A percentile compares a stretch with the other conserved stretches of the same genome.
These are phyloP conservation scores for Coemansia sp. DNA, from an alignment of 192 early-diverging fungal species.

Conservation along the genomic window DNA sequence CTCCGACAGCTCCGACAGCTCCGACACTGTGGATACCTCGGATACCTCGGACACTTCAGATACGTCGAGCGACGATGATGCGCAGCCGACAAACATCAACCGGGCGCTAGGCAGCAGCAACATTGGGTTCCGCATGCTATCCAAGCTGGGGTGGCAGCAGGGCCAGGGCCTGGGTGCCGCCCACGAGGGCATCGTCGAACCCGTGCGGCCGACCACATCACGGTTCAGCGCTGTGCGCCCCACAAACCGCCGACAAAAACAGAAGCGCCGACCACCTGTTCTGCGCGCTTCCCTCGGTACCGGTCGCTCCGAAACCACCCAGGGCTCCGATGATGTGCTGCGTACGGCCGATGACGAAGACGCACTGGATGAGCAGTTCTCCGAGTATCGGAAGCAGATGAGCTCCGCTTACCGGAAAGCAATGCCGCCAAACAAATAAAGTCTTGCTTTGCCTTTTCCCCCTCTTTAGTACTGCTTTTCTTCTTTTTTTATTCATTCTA, in stretches of 20 bases:
- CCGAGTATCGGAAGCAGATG: slow-evolving; percentile 31
- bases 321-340: no score
- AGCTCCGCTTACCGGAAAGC: slow-evolving; percentile 32
- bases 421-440: no score
- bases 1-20: background rate
- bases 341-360: no score
- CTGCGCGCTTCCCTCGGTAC: slow-evolving; percentile 28
- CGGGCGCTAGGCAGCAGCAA: slow-evolving; percentile 42
- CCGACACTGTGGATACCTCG: background rate
- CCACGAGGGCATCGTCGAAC: slow-evolving; percentile 36
- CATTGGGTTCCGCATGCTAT: slow-evolving; percentile 36
- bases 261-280: background rate
- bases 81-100: slow-evolving; percentile 16
- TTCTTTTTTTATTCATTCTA: background rate
- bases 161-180: slow-evolving; percentile 40
- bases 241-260: no score
- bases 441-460: background rate
- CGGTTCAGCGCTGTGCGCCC: slow-evolving; percentile 23
- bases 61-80: background rate
- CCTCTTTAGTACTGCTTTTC: no score
- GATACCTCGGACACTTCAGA: slow-evolving; percentile 6
- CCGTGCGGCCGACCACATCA: slow-evolving; percentile 26
- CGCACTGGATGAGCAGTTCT: slow-evolving; percentile 20
- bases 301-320: slow-evolving; percentile 2
- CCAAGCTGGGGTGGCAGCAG: slow-evolving; percentile 46